Evolutionary conservation across 495 filamentous ascomycete genomes (phyloP).

Genomic region (Hypoxylon lienhwacheense): DNA sequence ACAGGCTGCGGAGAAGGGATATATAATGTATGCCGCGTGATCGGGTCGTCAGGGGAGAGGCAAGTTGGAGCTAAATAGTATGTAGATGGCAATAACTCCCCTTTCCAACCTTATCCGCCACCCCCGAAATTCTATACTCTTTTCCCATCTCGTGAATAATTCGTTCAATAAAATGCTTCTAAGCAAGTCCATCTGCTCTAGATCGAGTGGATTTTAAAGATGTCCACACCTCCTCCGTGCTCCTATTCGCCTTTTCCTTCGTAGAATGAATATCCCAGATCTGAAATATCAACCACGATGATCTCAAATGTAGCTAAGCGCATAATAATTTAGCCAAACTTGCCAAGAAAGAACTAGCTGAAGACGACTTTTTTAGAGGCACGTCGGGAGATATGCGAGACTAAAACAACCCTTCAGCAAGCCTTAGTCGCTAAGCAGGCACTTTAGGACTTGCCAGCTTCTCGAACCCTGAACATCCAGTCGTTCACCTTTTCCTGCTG

Average conservation of each 20-base stretch:
- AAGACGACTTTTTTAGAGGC: too few species aligned
- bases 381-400: too few species aligned
- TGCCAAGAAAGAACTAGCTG: too few species aligned
- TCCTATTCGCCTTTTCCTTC: slow-evolving; percentile 1
- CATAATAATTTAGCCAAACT: too few species aligned
- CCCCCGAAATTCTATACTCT: slow-evolving; percentile 12
- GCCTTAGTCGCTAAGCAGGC: neutral
- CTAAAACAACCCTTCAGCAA: neutral
- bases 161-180: slow-evolving; percentile 7
- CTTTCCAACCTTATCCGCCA: neutral
- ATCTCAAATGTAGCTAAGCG: too few species aligned
- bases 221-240: slow-evolving; percentile 2
- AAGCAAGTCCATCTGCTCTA: slow-evolving; percentile 19
- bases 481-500: slow-evolving; percentile 60
- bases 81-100: slow-evolving; percentile 7
- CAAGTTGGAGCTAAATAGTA: neutral
- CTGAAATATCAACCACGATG: neutral
- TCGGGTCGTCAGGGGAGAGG: neutral
- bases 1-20: slow-evolving; percentile 9
- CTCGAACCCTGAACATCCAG: slow-evolving; percentile 69
- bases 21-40: neutral
- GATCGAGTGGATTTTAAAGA: slow-evolving; percentile 4
- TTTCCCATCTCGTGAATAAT: slow-evolving; percentile 20
- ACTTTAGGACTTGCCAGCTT: slow-evolving; percentile 61
- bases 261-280: neutral